phyloP scores from a whole-genome alignment of 2,329 filamentous ascomycete genomes.

The Diaporthe sp. region DNA sequence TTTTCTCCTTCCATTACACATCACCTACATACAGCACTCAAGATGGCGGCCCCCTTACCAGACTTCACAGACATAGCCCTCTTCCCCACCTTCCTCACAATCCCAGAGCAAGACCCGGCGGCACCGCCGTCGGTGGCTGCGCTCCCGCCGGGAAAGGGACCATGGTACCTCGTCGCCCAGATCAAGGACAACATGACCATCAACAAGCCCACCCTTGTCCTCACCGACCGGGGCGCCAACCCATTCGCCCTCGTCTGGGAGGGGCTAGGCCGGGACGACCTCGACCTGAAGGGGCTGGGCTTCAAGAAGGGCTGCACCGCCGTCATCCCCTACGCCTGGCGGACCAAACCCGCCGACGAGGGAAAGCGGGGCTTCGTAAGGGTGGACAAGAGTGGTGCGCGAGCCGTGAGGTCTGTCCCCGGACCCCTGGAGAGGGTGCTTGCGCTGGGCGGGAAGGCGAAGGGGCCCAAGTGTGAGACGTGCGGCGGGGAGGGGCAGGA shows the following conservation, averaged over 20 bases:
- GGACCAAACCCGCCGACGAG: conserved; percentile 52
- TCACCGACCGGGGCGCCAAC: conserved; percentile 54
- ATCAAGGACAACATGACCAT: conserved; percentile 64
- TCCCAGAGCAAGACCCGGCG: conserved; percentile 25
- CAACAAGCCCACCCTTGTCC: conserved; percentile 63
- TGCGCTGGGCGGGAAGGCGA: conserved; percentile 46
- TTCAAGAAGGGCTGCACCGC: conserved; percentile 57
- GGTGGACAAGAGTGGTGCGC: conserved; percentile 51
- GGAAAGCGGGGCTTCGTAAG: conserved; percentile 57
- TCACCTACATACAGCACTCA: neutral
- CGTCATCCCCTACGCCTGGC: conserved; percentile 53
- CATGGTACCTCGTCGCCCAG: conserved; percentile 59
- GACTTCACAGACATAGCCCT: conserved; percentile 50
- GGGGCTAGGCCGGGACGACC: conserved; percentile 53
- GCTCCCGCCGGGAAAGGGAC: conserved; percentile 7
- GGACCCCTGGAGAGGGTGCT: conserved; percentile 49
- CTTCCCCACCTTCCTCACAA: conserved; percentile 53
- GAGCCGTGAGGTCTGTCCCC: conserved; percentile 53
- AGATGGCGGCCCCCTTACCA: conserved; percentile 45
- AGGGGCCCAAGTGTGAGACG: conserved; percentile 46
- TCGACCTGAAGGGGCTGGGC: conserved; percentile 50
- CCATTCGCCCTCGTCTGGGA: conserved; percentile 64
- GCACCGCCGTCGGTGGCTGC: conserved; percentile 15
- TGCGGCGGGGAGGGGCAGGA: conserved; percentile 49
- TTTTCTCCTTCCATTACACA: neutral